These are phyloP conservation scores for Cordyceps javanica DNA, from an alignment of 2,329 filamentous ascomycete genomes.

Conservation along the genomic window DNA sequence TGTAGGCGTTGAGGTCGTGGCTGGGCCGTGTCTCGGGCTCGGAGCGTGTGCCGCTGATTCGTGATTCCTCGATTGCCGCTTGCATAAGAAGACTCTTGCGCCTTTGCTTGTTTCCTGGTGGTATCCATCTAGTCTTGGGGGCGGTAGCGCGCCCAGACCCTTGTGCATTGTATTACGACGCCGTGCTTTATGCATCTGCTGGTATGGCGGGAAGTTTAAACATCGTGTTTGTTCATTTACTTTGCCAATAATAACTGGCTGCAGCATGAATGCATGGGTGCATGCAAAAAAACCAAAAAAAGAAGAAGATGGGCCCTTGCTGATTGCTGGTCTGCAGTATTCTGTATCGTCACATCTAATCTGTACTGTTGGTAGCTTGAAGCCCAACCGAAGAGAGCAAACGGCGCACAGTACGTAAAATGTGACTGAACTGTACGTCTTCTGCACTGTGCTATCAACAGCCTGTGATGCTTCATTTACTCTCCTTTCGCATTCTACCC, in stretches of 20 bases:
- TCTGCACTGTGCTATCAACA: not conserved
- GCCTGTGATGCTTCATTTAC: not conserved
- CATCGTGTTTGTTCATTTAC: not conserved
- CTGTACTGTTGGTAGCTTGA: not conserved
- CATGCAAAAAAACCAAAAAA: not conserved
- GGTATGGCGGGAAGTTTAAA: not conserved
- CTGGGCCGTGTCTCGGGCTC: conserved; percentile 5
- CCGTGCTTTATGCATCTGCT: not conserved
- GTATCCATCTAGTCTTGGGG: not conserved
- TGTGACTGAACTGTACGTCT: not conserved
- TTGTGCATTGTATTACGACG: not conserved
- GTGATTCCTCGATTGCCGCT: not conserved
- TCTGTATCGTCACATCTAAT: too few relatives aligned
- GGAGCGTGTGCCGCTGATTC: not conserved
- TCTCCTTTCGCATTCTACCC: not conserved
- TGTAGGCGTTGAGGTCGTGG: not conserved
- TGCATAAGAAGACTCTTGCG: too few relatives aligned
- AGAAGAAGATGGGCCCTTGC: not conserved
- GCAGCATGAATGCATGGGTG: too few relatives aligned
- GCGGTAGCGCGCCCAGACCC: not conserved
- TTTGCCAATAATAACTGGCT: too few relatives aligned
- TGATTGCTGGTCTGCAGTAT: too few relatives aligned
- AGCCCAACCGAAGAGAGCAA: not conserved
- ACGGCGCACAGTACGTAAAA: not conserved
- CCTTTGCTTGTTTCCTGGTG: not conserved